Conservation (phyloP, 768 basidiomycete genomes). For the Clavulina sp. region DNA sequence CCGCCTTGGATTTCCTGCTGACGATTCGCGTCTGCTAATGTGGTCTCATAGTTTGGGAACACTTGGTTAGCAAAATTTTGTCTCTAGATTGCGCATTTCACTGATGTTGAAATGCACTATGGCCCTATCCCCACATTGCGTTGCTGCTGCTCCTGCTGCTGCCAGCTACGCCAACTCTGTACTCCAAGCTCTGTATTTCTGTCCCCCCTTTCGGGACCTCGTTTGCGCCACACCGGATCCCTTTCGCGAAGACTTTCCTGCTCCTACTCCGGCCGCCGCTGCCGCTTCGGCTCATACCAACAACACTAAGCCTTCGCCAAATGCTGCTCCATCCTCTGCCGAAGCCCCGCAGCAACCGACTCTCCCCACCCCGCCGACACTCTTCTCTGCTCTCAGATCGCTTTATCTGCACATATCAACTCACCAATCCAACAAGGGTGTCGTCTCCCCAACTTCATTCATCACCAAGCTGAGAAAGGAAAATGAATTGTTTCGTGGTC, state of each 20-base stretch:
- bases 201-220: slow-evolving; percentile 80
- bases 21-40: neutral
- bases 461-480: slow-evolving; percentile 85
- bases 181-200: slow-evolving; percentile 91
- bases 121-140: neutral
- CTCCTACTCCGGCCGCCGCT: neutral
- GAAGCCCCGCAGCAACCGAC: slow-evolving; percentile 35
- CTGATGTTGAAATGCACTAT: slow-evolving; percentile 3
- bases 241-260: slow-evolving; percentile 11
- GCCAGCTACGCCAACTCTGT: slow-evolving; percentile 96
- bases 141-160: neutral
- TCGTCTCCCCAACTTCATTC: slow-evolving; percentile 76
- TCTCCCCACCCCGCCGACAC: slow-evolving; percentile 62
- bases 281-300: slow-evolving; percentile 10
- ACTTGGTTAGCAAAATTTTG: slow-evolving; percentile 53
- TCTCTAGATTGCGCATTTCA: neutral
- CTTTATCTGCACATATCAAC: slow-evolving; percentile 70
- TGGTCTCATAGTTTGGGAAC: slow-evolving; percentile 62
- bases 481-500: slow-evolving; percentile 79
- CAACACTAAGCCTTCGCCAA: slow-evolving; percentile 17
- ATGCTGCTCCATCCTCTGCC: slow-evolving; percentile 22
- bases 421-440: slow-evolving; percentile 64
- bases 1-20: neutral
- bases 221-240: slow-evolving; percentile 51
- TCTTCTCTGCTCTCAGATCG: slow-evolving; percentile 88